phyloP scores from a whole-genome alignment of 139 green algal genomes.

The Pleodorina starrii region DNA sequence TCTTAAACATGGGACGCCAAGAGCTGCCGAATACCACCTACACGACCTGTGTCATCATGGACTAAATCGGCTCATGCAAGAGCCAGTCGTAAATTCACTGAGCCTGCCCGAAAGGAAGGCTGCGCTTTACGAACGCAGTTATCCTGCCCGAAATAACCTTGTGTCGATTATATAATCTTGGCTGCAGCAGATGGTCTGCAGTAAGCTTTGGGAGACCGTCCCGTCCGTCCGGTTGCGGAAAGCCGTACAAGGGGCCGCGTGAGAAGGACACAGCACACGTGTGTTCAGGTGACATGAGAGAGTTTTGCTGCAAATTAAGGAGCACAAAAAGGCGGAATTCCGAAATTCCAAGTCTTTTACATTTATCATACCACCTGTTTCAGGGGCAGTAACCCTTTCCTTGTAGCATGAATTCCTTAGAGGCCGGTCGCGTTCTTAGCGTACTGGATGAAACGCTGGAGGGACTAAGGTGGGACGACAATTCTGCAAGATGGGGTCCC shows the following conservation, averaged over 20 bases:
- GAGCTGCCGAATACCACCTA: not conserved
- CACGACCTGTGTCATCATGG: constrained; percentile 19
- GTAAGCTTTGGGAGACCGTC: too few relatives aligned
- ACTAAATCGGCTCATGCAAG: not conserved
- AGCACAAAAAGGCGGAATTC: too few relatives aligned
- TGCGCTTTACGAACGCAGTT: too few relatives aligned
- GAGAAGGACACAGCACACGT: too few relatives aligned
- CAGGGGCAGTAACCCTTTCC: not conserved
- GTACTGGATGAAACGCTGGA: constrained; percentile 62
- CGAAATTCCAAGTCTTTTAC: not conserved
- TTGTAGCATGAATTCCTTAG: constrained; percentile 53
- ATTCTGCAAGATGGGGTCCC: not conserved
- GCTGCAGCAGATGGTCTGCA: too few relatives aligned
- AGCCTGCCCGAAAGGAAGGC: too few relatives aligned
- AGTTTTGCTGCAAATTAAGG: too few relatives aligned
- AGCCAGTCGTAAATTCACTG: not conserved
- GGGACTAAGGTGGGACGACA: constrained; percentile 28
- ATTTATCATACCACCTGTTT: not conserved
- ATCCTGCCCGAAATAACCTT: too few relatives aligned
- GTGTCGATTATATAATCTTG: too few relatives aligned
- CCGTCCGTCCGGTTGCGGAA: too few relatives aligned
- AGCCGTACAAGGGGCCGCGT: too few relatives aligned
- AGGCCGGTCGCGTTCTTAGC: constrained; percentile 52
- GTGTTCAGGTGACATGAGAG: too few relatives aligned
- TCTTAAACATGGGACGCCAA: constrained; percentile 17